Conservation (phyloP, 352 stramenopile genomes). For the Pythium rishiriense region DNA sequence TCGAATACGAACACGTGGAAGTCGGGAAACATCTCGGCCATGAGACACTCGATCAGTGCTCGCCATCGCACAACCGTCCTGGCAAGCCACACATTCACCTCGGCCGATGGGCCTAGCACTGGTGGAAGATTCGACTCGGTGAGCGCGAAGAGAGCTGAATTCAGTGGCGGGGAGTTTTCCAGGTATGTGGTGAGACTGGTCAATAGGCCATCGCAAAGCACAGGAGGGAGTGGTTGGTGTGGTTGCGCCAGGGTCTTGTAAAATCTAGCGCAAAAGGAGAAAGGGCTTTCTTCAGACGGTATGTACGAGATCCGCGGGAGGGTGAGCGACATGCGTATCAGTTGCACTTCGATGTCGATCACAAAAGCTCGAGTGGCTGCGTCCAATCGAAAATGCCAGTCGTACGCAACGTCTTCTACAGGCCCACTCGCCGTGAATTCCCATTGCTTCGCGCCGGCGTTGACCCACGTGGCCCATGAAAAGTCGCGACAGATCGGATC, state of each 20-base stretch:
- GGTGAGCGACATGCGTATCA: too few species aligned
- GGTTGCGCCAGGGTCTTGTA: too few species aligned
- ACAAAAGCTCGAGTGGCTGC: too few species aligned
- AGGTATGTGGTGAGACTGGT: too few species aligned
- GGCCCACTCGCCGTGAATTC: too few species aligned
- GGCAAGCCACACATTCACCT: not conserved
- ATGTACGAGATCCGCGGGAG: too few species aligned
- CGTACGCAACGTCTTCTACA: not conserved
- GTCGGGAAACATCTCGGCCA: not conserved
- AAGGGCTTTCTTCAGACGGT: too few species aligned
- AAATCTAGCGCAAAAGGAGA: too few species aligned
- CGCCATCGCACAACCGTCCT: not conserved
- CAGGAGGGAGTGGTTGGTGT: too few species aligned
- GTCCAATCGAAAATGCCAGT: too few species aligned
- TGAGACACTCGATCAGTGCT: not conserved
- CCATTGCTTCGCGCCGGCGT: not conserved
- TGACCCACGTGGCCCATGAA: slow-evolving; percentile 33
- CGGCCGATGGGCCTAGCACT: not conserved
- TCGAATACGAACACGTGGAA: not conserved
- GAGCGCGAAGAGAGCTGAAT: not conserved
- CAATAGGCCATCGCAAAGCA: too few species aligned
- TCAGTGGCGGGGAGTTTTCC: not conserved
- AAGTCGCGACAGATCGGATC: slow-evolving; percentile 45
- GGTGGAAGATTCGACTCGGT: not conserved
- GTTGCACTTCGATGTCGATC: too few species aligned